phyloP scores from a whole-genome alignment of 164 flowering plant genomes.

The Pachysandra terminalis region DNA sequence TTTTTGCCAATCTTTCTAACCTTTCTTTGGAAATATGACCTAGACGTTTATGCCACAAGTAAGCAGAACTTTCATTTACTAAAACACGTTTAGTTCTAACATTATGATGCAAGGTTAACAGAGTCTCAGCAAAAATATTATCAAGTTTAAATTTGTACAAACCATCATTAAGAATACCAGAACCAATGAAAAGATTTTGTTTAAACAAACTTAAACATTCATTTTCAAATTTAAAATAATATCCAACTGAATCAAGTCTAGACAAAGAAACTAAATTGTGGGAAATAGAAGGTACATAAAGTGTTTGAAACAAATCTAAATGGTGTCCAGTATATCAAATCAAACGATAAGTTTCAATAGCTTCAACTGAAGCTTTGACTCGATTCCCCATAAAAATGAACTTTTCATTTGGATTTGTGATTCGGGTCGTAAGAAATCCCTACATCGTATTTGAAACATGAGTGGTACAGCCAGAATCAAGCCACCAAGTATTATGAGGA shows the following conservation, averaged over 20 bases:
- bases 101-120: constrained; percentile 12
- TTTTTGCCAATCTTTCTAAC: constrained; percentile 9
- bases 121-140: not conserved
- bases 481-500: not conserved
- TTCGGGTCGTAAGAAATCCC: constrained; percentile 14
- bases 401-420: constrained; percentile 12
- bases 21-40: constrained; percentile 21
- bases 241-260: not conserved
- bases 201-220: constrained; percentile 13
- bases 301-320: constrained; percentile 6
- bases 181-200: constrained; percentile 8
- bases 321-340: not conserved
- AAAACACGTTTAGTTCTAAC: constrained; percentile 6
- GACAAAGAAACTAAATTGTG: constrained; percentile 9
- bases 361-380: constrained; percentile 7
- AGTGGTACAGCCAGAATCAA: constrained; percentile 7
- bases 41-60: constrained; percentile 17
- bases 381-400: constrained; percentile 11
- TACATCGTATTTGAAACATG: constrained; percentile 10
- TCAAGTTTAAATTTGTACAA: constrained; percentile 15
- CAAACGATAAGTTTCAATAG: constrained; percentile 14
- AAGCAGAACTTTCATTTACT: constrained; percentile 6
- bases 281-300: constrained; percentile 11
- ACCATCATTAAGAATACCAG: constrained; percentile 15
- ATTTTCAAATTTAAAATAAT: constrained; percentile 8